phyloP scores from a whole-genome alignment of 2,329 filamentous ascomycete species.

The Alternaria sp. region DNA sequence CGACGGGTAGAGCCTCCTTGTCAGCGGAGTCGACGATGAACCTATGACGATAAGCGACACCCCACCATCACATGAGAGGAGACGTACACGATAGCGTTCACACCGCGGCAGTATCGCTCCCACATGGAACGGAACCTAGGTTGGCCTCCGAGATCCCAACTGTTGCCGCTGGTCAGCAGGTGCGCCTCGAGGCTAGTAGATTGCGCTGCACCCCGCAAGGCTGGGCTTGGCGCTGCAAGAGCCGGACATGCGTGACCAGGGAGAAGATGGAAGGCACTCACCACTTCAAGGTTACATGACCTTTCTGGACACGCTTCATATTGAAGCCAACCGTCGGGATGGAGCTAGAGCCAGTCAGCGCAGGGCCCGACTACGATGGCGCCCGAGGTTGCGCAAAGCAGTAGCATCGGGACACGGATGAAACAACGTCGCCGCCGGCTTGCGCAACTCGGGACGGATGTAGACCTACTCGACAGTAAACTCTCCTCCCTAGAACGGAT shows the following conservation, averaged over 20 bases:
- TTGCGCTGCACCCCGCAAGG: slow-evolving; percentile 37
- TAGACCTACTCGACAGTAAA: slow-evolving; percentile 95
- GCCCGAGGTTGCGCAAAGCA: slow-evolving; percentile 39
- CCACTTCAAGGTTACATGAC: slow-evolving; percentile 98
- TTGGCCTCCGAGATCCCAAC: slow-evolving; percentile 97
- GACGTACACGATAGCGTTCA: slow-evolving; percentile 88
- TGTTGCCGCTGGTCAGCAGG: slow-evolving; percentile 51
- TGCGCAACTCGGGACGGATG: slow-evolving; percentile 31
- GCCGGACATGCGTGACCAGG: slow-evolving; percentile 45
- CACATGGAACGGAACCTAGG: slow-evolving; percentile 98
- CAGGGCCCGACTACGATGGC: slow-evolving; percentile 34
- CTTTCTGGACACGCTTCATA: slow-evolving; percentile 97
- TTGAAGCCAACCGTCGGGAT: slow-evolving; percentile 99
- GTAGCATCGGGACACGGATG: slow-evolving; percentile 32
- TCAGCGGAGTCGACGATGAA: slow-evolving; percentile 99
- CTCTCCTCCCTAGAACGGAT: slow-evolving; percentile 78
- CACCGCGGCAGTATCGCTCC: slow-evolving; percentile 97
- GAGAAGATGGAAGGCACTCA: slow-evolving; percentile 51
- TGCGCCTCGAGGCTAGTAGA: slow-evolving; percentile 33
- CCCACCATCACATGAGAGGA: slow-evolving; percentile 14
- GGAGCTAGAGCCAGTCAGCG: slow-evolving; percentile 69
- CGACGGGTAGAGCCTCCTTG: slow-evolving; percentile 76
- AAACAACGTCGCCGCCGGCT: slow-evolving; percentile 32
- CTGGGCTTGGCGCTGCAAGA: slow-evolving; percentile 46
- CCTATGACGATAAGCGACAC: slow-evolving; percentile 51